These are phyloP conservation scores for Myotisia sp. DNA, from an alignment of 2,329 filamentous ascomycete species.

Conservation along the genomic window DNA sequence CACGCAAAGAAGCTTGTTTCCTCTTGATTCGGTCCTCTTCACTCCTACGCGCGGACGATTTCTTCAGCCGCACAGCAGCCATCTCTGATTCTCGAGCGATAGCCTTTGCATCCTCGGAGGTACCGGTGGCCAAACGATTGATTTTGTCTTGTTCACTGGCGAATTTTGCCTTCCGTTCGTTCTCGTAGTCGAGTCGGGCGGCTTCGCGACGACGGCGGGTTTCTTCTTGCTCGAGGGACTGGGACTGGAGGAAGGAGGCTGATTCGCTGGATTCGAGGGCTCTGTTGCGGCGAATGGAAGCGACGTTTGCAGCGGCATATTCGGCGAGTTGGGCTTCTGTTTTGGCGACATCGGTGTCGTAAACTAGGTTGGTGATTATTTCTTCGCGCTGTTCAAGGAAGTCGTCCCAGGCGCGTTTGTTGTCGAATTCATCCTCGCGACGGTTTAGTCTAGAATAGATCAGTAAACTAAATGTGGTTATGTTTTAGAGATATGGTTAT, in stretches of 20 bases:
- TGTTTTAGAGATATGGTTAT: background rate
- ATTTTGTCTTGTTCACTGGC: slow-evolving; percentile 56
- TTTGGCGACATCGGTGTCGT: slow-evolving; percentile 52
- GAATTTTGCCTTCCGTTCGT: slow-evolving; percentile 50
- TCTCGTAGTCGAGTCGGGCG: slow-evolving; percentile 53
- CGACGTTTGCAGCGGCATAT: slow-evolving; percentile 60
- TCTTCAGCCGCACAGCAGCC: slow-evolving; percentile 50
- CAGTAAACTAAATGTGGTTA: too few species aligned
- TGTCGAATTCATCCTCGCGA: slow-evolving; percentile 79
- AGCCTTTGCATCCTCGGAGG: slow-evolving; percentile 43
- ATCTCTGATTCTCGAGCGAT: slow-evolving; percentile 40
- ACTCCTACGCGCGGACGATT: slow-evolving; percentile 48
- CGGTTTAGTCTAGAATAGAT: slow-evolving; percentile 55
- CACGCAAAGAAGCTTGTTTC: slow-evolving; percentile 29
- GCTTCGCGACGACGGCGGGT: slow-evolving; percentile 48
- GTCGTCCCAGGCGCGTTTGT: slow-evolving; percentile 71
- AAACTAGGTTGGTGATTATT: slow-evolving; percentile 75
- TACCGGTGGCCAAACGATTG: slow-evolving; percentile 50
- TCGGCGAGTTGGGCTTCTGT: slow-evolving; percentile 46
- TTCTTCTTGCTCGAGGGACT: slow-evolving; percentile 51
- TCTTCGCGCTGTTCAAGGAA: slow-evolving; percentile 89
- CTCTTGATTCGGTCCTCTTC: slow-evolving; percentile 35
- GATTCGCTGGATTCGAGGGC: slow-evolving; percentile 35
- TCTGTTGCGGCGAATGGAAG: slow-evolving; percentile 40
- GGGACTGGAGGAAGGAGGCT: slow-evolving; percentile 31